These are phyloP conservation scores for Wickerhamiella spandovensis DNA, from an alignment of 805 yeast genomes.

Conservation along the genomic window DNA sequence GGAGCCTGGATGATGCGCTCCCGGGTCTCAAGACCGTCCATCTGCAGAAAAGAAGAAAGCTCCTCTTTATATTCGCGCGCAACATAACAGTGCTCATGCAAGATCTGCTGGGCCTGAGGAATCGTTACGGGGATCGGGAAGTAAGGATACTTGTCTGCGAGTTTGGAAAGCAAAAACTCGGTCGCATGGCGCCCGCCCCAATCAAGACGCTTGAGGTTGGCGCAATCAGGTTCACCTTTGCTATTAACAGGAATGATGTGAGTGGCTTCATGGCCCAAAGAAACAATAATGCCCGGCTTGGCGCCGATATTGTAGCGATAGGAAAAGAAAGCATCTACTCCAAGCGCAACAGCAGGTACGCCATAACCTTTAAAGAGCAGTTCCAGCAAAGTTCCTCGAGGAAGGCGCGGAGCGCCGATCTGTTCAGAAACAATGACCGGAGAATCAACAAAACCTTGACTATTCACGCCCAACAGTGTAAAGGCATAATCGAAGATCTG, in stretches of 20 bases:
- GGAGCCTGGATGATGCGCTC: slow-evolving; percentile 79
- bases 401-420: slow-evolving; percentile 54
- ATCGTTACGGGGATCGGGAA: slow-evolving; percentile 64
- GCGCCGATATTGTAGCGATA: slow-evolving; percentile 41
- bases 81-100: slow-evolving; percentile 68
- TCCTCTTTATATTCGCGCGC: slow-evolving; percentile 57
- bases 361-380: slow-evolving; percentile 72
- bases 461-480: slow-evolving; percentile 56
- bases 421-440: slow-evolving; percentile 76
- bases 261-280: slow-evolving; percentile 72
- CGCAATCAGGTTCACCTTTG: slow-evolving; percentile 49
- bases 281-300: slow-evolving; percentile 58
- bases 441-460: slow-evolving; percentile 45
- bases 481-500: slow-evolving; percentile 72
- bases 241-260: slow-evolving; percentile 64
- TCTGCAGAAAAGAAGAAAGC: slow-evolving; percentile 39
- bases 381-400: slow-evolving; percentile 66
- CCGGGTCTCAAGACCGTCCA: slow-evolving; percentile 50
- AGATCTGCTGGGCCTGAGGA: slow-evolving; percentile 50
- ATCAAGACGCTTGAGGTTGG: slow-evolving; percentile 66
- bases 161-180: slow-evolving; percentile 45
- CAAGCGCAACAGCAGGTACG: slow-evolving; percentile 62
- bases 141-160: slow-evolving; percentile 77
- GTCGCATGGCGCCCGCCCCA: slow-evolving; percentile 81
- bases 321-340: slow-evolving; percentile 72